Evolutionary conservation across 2,329 filamentous ascomycete species (phyloP), one percentile per base, ranked within the genome.

Genomic region (Microdochium bolleyi): DNA sequence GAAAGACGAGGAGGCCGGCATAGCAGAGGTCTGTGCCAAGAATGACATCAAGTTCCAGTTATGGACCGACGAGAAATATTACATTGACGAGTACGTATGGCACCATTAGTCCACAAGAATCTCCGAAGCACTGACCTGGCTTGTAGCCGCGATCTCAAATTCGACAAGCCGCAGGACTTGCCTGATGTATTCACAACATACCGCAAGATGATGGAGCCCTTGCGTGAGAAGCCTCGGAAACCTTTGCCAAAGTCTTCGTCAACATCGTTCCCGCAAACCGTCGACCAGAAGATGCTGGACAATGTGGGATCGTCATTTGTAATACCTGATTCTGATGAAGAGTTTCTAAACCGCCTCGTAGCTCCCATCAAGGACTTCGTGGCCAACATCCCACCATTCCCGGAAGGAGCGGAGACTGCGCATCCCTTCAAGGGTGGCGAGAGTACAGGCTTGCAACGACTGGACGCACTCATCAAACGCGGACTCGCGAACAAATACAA

Each of bases 181-280:
- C 86, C 87, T 2, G 85, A 91, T 60, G 75, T 92, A 2, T 92
- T 90, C 63, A 91, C 88, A 0, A 78, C 78, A 0, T 92, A 87
- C 60, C 79, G 87, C 8, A 91, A 90, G 66, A 79, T 76, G 2
- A 78, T 89, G 51, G 88, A 91, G 57, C 87, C 87, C 0, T 71
- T 92, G 2, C 78, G 85, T 44, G 73, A 82, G 38, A 79, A 79
- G 13, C 87, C 88, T 3, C 78, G 87, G 41, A 64, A 72, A 1
- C 64, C 75, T 1, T 64, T 88, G 1, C 75, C 84, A 0, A 70
- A 68, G 1, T 85, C 85, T 0, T 61, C 66, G 1, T 70, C 72
- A 22, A 64, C 64, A 1, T 67, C 70, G 1, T 67, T 94, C 3
- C 86, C 84, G 1, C 72, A 79, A 0, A 68, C 84, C 2, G 82